Percentiles rank a stretch among this genome's conserved stretches.
phyloP scores from a whole-genome alignment of 106 monocot genomes.

The Phalaenopsis equestris region DNA sequence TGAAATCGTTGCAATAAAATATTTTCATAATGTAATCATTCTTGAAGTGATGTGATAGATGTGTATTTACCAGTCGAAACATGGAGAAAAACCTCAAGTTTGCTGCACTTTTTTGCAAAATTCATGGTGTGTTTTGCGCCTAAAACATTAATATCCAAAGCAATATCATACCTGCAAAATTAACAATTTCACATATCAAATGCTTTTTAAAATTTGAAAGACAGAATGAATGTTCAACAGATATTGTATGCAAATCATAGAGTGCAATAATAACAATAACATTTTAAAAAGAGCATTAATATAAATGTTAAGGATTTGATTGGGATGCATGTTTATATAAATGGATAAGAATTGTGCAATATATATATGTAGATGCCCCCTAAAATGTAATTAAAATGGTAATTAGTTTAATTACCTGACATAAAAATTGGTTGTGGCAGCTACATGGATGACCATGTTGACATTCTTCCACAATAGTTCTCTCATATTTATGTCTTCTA shows the following conservation, averaged over 20 bases:
- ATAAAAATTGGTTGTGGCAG: constrained; percentile 64
- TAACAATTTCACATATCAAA: neutral
- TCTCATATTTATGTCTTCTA: constrained; percentile 19
- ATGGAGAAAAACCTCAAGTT: constrained; percentile 31
- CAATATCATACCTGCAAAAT: constrained; percentile 28
- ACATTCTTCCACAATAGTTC: constrained; percentile 23
- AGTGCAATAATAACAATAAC: too few relatives aligned
- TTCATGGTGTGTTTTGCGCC: constrained; percentile 27
- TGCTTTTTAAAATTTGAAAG: neutral
- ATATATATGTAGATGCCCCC: too few relatives aligned
- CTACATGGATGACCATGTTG: constrained; percentile 45
- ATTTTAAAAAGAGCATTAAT: neutral
- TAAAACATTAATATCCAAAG: constrained; percentile 25
- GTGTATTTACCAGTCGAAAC: constrained; percentile 32
- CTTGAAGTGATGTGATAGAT: neutral
- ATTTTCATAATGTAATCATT: too few relatives aligned
- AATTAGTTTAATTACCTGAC: constrained; percentile 29
- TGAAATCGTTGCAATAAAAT: neutral
- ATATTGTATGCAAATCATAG: too few relatives aligned
- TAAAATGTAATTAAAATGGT: neutral
- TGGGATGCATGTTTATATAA: too few relatives aligned
- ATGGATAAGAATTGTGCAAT: too few relatives aligned
- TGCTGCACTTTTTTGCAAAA: constrained; percentile 25
- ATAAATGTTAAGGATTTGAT: neutral
- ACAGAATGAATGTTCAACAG: too few relatives aligned